These are phyloP conservation scores for Pseudotsuga menziesii DNA, from an alignment of 75 land plant genomes.

Conservation along the genomic window DNA sequence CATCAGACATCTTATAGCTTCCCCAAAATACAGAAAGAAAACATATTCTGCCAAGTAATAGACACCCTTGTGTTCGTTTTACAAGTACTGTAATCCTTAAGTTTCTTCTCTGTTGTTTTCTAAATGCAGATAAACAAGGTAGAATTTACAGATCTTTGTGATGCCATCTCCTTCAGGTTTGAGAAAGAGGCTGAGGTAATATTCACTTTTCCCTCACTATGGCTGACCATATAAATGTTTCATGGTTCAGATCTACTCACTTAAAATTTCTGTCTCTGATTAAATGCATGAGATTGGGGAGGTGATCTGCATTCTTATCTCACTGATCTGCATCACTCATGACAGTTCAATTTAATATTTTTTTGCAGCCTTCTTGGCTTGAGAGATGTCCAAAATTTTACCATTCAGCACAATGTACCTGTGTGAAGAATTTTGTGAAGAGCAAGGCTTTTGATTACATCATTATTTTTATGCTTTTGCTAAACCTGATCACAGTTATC, in stretches of 20 bases:
- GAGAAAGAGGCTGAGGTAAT: constrained; percentile 65
- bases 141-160: constrained; percentile 80
- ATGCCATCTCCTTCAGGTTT: constrained; percentile 73
- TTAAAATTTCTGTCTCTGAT: not conserved
- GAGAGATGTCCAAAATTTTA: constrained; percentile 57
- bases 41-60: too few species aligned
- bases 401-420: constrained; percentile 45
- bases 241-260: not conserved
- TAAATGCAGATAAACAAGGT: constrained; percentile 67
- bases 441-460: constrained; percentile 67
- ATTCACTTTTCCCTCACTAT: not conserved
- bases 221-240: not conserved
- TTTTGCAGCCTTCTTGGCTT: constrained; percentile 65
- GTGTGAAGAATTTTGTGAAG: constrained; percentile 63
- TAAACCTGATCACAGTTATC: constrained; percentile 66
- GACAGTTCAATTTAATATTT: not conserved
- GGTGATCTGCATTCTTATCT: too few species aligned
- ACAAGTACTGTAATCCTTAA: not conserved
- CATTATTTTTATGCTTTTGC: constrained; percentile 46
- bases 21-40: too few species aligned
- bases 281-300: not conserved
- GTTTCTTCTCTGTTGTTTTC: constrained; percentile 4
- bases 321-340: not conserved
- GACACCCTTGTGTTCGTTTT: too few species aligned
- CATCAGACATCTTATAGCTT: too few species aligned